A percentile compares a stretch with the other conserved stretches of the same genome.
Conservation (phyloP, 108 stramenopile genomes). For the Skeletonema potamos region DNA sequence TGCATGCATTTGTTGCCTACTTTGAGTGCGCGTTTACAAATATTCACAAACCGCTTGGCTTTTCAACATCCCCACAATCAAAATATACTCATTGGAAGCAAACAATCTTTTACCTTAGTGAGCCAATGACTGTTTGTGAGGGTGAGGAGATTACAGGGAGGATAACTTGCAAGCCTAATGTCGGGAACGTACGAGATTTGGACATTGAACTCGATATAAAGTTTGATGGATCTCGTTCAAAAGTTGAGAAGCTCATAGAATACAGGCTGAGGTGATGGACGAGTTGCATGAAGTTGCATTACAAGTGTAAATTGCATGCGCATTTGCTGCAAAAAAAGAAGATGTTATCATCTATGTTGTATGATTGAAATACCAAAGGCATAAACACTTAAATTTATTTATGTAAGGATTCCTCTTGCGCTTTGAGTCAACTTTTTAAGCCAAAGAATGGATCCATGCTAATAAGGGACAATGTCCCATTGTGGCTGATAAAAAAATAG, state of each 20-base stretch:
- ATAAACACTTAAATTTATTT: background rate
- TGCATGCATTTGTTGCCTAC: slow-evolving; percentile 93
- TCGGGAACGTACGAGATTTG: slow-evolving; percentile 71
- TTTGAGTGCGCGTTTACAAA: slow-evolving; percentile 96
- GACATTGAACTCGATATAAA: slow-evolving; percentile 64
- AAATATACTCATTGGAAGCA: slow-evolving; percentile 99
- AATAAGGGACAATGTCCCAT: no score
- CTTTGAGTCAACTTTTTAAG: no score
- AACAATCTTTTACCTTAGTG: slow-evolving; percentile 79
- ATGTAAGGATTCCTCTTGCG: no score
- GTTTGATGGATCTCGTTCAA: slow-evolving; percentile 60
- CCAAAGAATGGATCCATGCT: no score
- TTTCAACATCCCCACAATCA: slow-evolving; percentile 91
- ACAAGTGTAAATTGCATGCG: background rate
- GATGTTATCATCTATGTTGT: background rate
- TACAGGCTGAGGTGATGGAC: slow-evolving; percentile 63
- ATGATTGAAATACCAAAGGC: background rate
- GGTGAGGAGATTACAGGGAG: slow-evolving; percentile 64
- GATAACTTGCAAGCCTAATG: slow-evolving; percentile 71
- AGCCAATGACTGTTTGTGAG: slow-evolving; percentile 60
- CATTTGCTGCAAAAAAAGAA: background rate
- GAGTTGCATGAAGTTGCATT: background rate
- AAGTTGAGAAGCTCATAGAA: slow-evolving; percentile 48
- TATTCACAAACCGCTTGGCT: slow-evolving; percentile 93
- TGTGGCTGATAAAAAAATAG: no score